Evolutionary conservation across 2,329 filamentous ascomycete species (phyloP).

Genomic region (Hypoxylon sp.): DNA sequence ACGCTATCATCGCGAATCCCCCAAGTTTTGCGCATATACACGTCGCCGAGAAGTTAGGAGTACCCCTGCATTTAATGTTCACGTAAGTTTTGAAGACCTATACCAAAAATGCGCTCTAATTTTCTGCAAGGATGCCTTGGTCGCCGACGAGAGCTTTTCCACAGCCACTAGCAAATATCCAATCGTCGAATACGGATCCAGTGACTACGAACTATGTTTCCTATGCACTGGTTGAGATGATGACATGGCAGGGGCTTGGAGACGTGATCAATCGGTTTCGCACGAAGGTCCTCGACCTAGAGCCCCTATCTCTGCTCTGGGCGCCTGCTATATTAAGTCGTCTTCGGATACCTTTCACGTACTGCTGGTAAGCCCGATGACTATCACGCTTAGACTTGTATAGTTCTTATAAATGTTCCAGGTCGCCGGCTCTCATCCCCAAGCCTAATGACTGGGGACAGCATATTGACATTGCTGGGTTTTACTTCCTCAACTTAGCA

Average conservation of each 20-base stretch:
- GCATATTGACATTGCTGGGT: conserved; percentile 66
- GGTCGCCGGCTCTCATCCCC: conserved; percentile 60
- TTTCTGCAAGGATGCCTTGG: conserved; percentile 77
- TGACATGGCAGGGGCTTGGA: conserved; percentile 92
- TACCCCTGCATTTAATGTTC: conserved; percentile 80
- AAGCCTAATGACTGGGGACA: conserved; percentile 67
- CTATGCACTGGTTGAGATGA: conserved; percentile 87
- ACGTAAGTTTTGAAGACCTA: conserved; percentile 58
- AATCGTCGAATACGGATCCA: conserved; percentile 75
- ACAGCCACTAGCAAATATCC: conserved; percentile 86
- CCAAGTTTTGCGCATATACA: conserved; percentile 76
- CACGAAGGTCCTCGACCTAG: conserved; percentile 75
- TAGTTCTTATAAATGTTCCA: conserved; percentile 25
- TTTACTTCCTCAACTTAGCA: conserved; percentile 63
- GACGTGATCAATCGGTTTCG: conserved; percentile 92
- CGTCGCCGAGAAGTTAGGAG: conserved; percentile 72
- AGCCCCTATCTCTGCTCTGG: conserved; percentile 83
- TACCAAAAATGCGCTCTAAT: conserved; percentile 18
- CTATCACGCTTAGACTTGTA: neutral
- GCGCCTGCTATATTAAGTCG: conserved; percentile 83
- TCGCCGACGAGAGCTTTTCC: conserved; percentile 87
- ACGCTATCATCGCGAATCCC: conserved; percentile 66
- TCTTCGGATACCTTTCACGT: conserved; percentile 85
- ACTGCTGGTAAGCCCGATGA: conserved; percentile 75
- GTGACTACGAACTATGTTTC: conserved; percentile 79